Evolutionary conservation across 2,329 filamentous ascomycete species (phyloP), one percentile per base, ranked within the genome.

Genomic region (Claviceps fusiformis): DNA sequence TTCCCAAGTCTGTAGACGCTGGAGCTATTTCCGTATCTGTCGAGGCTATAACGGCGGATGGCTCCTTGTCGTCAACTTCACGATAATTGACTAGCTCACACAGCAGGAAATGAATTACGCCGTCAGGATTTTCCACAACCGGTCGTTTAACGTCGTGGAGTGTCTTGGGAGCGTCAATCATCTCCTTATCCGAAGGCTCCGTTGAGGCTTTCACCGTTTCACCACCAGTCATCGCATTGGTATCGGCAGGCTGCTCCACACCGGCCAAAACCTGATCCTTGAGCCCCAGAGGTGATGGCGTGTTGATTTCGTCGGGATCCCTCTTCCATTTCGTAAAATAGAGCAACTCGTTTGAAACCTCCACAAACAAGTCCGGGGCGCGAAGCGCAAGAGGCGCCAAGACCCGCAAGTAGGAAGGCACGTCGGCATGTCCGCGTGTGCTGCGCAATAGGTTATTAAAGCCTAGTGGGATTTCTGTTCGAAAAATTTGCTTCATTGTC

Each of bases 91-190:
- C 77, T 49, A 98, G 75, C 68, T 98, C 93, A 56, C 88, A 95
- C 5, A 98, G 82, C 27, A 98, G 76, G 69, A 95, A 98, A 64
- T 97, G 89, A 56, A 98, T 85, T 3, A 98, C 89, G 4, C 93
- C 93, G 68, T 97, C 93, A 0, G 92, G 89, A 59, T 93, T 90
- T 68, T 96, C 91, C 6, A 96, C 83, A 13, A 91, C 78, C 1
- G 93, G 92, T 9, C 87, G 76, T 70, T 95, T 96, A 45, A 82
- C 71, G 57, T 96, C 90, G 41, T 72, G 67, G 9, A 71, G 66
- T 3, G 75, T 60, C 68, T 92, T 95, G 3, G 80, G 75, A 24
- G 74, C 78, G 62, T 89, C 86, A 2, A 74, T 68, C 73, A 82
- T 80, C 31, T 82, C 78, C 61, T 80, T 81, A 60, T 83, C 81